A percentile compares a stretch with the other conserved stretches of the same genome.
These are phyloP conservation scores for Styphnolobium japonicum DNA, from an alignment of 306 rosid species.

Conservation along the genomic window DNA sequence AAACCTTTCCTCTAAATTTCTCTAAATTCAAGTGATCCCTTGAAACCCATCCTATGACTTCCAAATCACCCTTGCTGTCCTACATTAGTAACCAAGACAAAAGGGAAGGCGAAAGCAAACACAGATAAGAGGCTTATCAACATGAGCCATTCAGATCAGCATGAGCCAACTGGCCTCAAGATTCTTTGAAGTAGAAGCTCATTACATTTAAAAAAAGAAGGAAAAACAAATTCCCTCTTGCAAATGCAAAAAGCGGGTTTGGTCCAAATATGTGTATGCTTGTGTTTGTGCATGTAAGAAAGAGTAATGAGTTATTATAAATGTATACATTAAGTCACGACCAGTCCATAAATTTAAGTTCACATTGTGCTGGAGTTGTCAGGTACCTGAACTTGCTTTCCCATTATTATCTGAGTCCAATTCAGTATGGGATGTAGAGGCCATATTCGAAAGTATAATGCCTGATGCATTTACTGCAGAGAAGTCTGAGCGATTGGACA, in stretches of 20 bases:
- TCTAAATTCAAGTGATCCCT: neutral
- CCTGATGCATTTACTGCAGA: slow-evolving; percentile 66
- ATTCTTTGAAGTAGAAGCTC: slow-evolving; percentile 6
- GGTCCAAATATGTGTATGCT: neutral
- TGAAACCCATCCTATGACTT: neutral
- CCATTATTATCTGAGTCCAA: slow-evolving; percentile 52
- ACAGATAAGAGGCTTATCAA: neutral
- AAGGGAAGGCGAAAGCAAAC: neutral
- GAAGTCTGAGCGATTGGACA: slow-evolving; percentile 61
- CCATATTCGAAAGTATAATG: slow-evolving; percentile 58
- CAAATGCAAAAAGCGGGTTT: neutral
- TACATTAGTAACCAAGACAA: neutral
- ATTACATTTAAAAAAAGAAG: neutral
- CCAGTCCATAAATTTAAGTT: slow-evolving; percentile 2
- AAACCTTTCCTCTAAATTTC: no score
- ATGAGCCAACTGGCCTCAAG: neutral
- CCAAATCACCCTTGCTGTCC: neutral
- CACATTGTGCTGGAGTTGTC: neutral
- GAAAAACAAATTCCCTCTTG: neutral
- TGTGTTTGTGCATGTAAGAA: neutral
- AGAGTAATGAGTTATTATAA: neutral
- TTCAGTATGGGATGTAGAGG: slow-evolving; percentile 48
- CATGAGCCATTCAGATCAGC: neutral
- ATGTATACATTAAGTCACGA: neutral
- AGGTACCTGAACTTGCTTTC: slow-evolving; percentile 61